Evolutionary conservation across 768 basidiomycete species (phyloP), one percentile per base, ranked within the genome.

Genomic region (Agrocybe pediades): DNA sequence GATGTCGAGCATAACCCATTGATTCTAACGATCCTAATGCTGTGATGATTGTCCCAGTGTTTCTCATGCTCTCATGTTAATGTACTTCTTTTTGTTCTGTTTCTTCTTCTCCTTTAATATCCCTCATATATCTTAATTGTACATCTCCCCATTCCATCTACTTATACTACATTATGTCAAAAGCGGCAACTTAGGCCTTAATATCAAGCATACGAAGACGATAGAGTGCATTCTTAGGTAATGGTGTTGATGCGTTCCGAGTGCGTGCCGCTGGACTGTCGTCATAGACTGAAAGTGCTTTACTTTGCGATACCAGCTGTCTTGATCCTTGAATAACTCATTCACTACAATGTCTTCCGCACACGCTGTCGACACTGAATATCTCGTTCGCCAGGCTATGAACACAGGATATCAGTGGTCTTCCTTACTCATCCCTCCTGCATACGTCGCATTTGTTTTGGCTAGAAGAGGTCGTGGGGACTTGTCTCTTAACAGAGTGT

Each of bases 321-420:
- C n/a, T n/a, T n/a, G n/a, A n/a, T n/a, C n/a, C n/a, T n/a, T n/a
- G n/a, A n/a, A n/a, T n/a, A n/a, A n/a, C 21, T 20, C 41, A 41
- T 23, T n/a, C 26, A 46, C 26, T 1, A 52, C 41, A 6, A 62
- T 61, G 44, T 57, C 62, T 25, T 58, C 57, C 36, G 72, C 73
- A 2, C 79, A 78, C 58, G 68, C 74, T 40, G 82, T 78, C 17
- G 87, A 90, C 59, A 79, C 77, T n/a, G 78, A 85, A 56, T 83
- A 80, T 64, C 80, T 90, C 26, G 80, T 88, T 40, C 83, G 87
- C 41, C 77, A 84, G 51, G 65, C 84, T 40, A 83, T 84, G 80
- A 78, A 71, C 25, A 78, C 82, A 61, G 88, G 88, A 24, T 91
- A 89, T 64, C 85, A 88, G 61, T 56, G 83, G 39, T 73, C 80